Conservation (phyloP, 306 rosid species). For the Vigna radiata region DNA sequence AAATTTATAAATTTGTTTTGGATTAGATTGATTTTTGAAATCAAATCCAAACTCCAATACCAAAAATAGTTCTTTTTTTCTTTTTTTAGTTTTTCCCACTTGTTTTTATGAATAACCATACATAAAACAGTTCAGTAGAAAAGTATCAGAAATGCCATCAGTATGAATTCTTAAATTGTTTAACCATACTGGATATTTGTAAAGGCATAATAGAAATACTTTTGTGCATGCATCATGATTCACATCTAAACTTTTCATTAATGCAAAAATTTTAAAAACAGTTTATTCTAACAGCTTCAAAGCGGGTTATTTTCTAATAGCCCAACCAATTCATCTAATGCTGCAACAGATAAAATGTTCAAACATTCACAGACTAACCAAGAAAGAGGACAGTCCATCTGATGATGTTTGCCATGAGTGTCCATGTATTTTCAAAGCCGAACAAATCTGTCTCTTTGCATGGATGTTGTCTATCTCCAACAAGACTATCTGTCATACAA, state of each 20-base stretch:
- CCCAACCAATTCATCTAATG: constrained; percentile 33
- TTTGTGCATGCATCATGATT: background rate
- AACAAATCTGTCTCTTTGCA: constrained; percentile 90
- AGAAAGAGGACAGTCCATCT: constrained; percentile 95
- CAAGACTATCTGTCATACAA: constrained; percentile 69
- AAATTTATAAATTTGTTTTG: background rate
- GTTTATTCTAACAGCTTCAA: constrained; percentile 25
- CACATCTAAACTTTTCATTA: constrained; percentile 26
- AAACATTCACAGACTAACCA: constrained; percentile 69
- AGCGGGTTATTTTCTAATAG: constrained; percentile 29
- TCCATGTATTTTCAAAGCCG: constrained; percentile 93
- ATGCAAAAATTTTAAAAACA: constrained; percentile 6
- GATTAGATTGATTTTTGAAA: background rate
- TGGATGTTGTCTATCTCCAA: constrained; percentile 99
- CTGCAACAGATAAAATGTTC: constrained; percentile 27
- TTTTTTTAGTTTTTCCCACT: background rate
- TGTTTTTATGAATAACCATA: background rate
- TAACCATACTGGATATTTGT: constrained; percentile 25
- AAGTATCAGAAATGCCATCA: constrained; percentile 34
- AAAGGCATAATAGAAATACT: constrained; percentile 34
- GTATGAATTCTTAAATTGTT: background rate
- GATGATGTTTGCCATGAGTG: constrained; percentile 88
- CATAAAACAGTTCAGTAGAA: constrained; percentile 35
- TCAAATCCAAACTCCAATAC: background rate
- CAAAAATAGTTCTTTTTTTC: too few relatives aligned